phyloP scores from a whole-genome alignment of 306 rosid species.

The Fragaria iinumae region DNA sequence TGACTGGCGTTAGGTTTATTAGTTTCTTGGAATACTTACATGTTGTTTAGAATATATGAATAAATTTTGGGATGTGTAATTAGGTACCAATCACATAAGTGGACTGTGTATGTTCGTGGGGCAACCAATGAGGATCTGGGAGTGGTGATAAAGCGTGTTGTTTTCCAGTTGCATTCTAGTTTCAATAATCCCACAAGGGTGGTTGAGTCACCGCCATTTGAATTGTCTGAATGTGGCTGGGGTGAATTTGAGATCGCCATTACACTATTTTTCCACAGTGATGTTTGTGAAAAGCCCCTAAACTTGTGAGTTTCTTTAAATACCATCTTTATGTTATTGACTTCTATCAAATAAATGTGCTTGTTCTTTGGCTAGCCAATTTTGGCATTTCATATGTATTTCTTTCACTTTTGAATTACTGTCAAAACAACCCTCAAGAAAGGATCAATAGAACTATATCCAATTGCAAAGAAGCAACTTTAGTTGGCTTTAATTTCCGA shows the following conservation, averaged over 20 bases:
- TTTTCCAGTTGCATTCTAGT: slow-evolving; percentile 85
- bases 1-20: slow-evolving; percentile 16
- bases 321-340: slow-evolving; percentile 26
- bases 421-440: slow-evolving; percentile 2
- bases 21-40: slow-evolving; percentile 14
- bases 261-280: slow-evolving; percentile 62
- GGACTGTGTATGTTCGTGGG: slow-evolving; percentile 85
- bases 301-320: slow-evolving; percentile 57
- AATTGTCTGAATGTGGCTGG: slow-evolving; percentile 82
- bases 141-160: slow-evolving; percentile 55
- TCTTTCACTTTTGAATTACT: slow-evolving; percentile 14
- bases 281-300: slow-evolving; percentile 75
- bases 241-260: slow-evolving; percentile 79
- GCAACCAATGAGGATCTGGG: slow-evolving; percentile 72
- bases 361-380: slow-evolving; percentile 12
- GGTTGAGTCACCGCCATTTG: slow-evolving; percentile 75
- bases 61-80: slow-evolving; percentile 16
- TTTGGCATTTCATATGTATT: neutral
- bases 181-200: slow-evolving; percentile 73
- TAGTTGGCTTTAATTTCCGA: neutral
- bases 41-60: neutral
- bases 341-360: neutral
- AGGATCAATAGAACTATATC: neutral
- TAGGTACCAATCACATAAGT: slow-evolving; percentile 79
- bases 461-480: neutral